These are phyloP conservation scores for Mimosa pudica DNA, from an alignment of 306 rosid genomes.

Conservation along the genomic window DNA sequence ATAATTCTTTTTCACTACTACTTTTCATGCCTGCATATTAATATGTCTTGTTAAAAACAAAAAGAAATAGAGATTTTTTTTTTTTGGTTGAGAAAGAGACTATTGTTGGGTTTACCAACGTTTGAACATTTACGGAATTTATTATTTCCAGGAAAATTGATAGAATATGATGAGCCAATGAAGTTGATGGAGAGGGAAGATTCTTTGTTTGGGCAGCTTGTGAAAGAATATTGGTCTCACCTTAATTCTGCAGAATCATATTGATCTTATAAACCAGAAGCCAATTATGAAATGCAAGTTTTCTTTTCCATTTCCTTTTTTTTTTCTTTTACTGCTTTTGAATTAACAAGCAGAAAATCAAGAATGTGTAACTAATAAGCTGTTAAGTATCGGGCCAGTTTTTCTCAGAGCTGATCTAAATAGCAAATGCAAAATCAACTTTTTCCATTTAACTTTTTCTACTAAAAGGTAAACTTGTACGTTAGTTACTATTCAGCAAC, in stretches of 20 bases:
- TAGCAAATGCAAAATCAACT: no score
- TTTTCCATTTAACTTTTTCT: no score
- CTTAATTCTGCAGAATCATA: slow-evolving; percentile 62
- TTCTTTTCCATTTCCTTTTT: background rate
- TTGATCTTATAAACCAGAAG: slow-evolving; percentile 42
- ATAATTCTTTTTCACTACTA: background rate
- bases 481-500: no score
- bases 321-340: background rate
- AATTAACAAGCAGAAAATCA: background rate
- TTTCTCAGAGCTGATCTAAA: background rate
- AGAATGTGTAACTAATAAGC: background rate
- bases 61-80: background rate
- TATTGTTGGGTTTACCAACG: background rate
- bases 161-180: slow-evolving; percentile 87
- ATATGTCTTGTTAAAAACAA: background rate
- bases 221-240: slow-evolving; percentile 93
- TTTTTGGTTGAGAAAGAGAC: background rate
- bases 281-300: background rate
- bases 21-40: background rate
- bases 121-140: background rate
- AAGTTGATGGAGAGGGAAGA: slow-evolving; percentile 75
- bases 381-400: slow-evolving; percentile 1
- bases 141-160: slow-evolving; percentile 70
- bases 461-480: no score
- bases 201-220: slow-evolving; percentile 80